A percentile compares a stretch with the other conserved stretches of the same genome.
These are phyloP conservation scores for Neofusicoccum sp. DNA, from an alignment of 2,329 filamentous ascomycete species.

Conservation along the genomic window DNA sequence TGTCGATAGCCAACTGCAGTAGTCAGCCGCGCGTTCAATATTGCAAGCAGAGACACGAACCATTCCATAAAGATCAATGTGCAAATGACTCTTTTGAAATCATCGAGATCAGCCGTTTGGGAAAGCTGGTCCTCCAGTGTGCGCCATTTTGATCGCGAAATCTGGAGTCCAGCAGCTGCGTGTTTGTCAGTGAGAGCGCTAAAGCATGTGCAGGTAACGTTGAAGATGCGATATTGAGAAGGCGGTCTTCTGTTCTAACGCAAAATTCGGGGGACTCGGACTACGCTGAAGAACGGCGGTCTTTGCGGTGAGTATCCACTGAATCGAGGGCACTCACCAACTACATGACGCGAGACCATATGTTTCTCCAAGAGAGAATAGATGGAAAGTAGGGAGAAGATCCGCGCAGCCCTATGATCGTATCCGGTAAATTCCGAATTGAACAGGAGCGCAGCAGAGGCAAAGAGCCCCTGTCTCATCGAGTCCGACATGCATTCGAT, in stretches of 20 bases:
- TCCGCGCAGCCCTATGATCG: slow-evolving; percentile 35
- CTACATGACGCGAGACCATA: slow-evolving; percentile 37
- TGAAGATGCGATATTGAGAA: not conserved
- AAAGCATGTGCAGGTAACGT: no score
- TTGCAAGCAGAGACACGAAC: not conserved
- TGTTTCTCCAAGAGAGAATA: slow-evolving; percentile 39
- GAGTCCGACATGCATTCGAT: slow-evolving; percentile 34
- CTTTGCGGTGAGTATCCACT: not conserved
- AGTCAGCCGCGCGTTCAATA: not conserved
- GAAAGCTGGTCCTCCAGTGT: slow-evolving; percentile 2
- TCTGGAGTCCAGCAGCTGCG: slow-evolving; percentile 35
- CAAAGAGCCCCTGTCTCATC: slow-evolving; percentile 32
- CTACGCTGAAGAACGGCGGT: no score
- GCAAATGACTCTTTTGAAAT: slow-evolving; percentile 31
- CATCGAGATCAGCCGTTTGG: slow-evolving; percentile 18
- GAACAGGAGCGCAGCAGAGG: slow-evolving; percentile 35
- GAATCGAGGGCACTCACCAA: slow-evolving; percentile 27
- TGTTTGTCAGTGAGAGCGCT: not conserved
- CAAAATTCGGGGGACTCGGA: not conserved
- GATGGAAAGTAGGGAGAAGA: slow-evolving; percentile 35
- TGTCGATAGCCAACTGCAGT: slow-evolving; percentile 33
- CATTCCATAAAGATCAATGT: slow-evolving; percentile 40
- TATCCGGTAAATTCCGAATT: slow-evolving; percentile 30
- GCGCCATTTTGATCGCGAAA: slow-evolving; percentile 34
- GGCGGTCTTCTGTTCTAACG: no score